phyloP scores from a whole-genome alignment of 352 stramenopile species.

The Phytopythium chamaehyphon region DNA sequence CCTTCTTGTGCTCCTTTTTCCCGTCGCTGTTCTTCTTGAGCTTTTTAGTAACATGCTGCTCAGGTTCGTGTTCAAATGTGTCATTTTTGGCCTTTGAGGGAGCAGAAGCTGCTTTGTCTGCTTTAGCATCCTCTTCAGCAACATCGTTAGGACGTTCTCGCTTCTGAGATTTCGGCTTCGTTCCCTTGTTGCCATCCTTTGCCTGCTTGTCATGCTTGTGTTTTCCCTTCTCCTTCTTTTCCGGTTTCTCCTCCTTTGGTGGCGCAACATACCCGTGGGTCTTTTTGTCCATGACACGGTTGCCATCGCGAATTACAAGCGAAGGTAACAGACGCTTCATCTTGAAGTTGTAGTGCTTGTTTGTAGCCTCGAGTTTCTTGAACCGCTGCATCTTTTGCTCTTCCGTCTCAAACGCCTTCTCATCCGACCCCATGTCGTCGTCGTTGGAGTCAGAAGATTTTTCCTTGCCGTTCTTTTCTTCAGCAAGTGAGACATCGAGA shows the following conservation, averaged over 20 bases:
- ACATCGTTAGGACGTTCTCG: conserved; percentile 14
- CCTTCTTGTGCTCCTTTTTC: conserved; percentile 3
- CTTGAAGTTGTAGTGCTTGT: conserved; percentile 89
- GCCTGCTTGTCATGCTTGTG: conserved; percentile 3
- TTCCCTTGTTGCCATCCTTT: conserved; percentile 9
- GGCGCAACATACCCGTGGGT: conserved; percentile 78
- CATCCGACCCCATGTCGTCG: conserved; percentile 23
- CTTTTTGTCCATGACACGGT: conserved; percentile 76
- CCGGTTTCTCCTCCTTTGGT: conserved; percentile 56
- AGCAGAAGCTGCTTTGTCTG: background rate
- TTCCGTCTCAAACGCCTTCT: conserved; percentile 10
- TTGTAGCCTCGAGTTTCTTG: conserved; percentile 68
- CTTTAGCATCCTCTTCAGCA: background rate
- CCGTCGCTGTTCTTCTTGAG: conserved; percentile 9
- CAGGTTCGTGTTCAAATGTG: too few relatives aligned
- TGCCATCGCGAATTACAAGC: conserved; percentile 73
- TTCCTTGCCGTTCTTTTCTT: conserved; percentile 20
- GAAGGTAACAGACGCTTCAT: conserved; percentile 84
- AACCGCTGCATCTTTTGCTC: conserved; percentile 48
- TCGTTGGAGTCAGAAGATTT: conserved; percentile 14
- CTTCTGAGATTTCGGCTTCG: conserved; percentile 16
- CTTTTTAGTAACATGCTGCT: background rate
- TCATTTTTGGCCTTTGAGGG: too few relatives aligned
- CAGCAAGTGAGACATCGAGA: conserved; percentile 15
- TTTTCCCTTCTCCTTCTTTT: conserved; percentile 26